Evolutionary conservation across 164 flowering plant species (phyloP), one percentile per base, ranked within the genome.

Genomic region (Berberis vulgaris): DNA sequence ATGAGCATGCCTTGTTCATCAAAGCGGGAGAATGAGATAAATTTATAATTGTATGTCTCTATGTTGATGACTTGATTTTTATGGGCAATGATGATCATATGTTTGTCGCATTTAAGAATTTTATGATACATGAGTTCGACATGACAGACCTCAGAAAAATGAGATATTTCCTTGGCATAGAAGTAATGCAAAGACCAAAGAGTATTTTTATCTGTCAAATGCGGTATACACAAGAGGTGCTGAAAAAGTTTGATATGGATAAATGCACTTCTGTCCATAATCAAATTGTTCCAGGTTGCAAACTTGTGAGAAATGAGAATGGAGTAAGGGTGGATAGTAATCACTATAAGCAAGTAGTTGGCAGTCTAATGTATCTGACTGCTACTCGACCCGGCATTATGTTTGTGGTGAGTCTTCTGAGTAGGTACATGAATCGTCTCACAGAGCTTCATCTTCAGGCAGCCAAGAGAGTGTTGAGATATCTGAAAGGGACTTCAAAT

Each of bases 201-300:
- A 45, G 61, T 0, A 41, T 41, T 2, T 59, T 41, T 5, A 59
- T 59, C 26, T 8, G 61, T 42, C 61, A 60, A n/a, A 44, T 4
- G 50, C 44, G 45, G 43, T 60, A 60, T n/a, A 26, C 52, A 11
- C 0, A 6, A 9, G 63, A 60, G 38, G 49, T 60, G 10, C 40
- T 60, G 0, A 50, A 60, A 41, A 60, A 9, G 8, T 44, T 60
- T 45, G 63, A 40, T 1, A 58, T 58, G 61, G 45, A 41, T 58
- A 43, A 43, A 40, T 40, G 63, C 63, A 60, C 44, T 7, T n/a
- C 61, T 41, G 61, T 58, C 1, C 46, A 1, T 41, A 58, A 58
- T 58, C 61, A 11, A 7, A 58, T 58, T 41, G 61, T 58, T 5
- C 61, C 61, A 41, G 61, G 61, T 1, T 58, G 3, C 3, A 58